Base-by-base conservation (phyloP, 306 rosid species). In the Quercus aquifolioides region DNA sequence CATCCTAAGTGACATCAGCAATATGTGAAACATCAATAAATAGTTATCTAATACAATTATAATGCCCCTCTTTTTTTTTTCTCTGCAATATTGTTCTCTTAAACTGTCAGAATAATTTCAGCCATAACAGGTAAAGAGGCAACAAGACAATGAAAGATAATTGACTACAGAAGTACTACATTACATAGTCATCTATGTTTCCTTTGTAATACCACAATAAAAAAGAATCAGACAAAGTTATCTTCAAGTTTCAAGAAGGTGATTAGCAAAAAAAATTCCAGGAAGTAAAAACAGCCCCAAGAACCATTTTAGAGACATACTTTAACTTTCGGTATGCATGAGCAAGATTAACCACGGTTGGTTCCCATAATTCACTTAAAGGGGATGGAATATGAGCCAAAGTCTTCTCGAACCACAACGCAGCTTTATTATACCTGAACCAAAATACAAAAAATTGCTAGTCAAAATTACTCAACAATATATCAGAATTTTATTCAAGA, bases 321-420 rank as follows among this genome's bases (percentile, higher is more conserved):
- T 90, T 93, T 84, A 93, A 72, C 79, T 95, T 95, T 80, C 99
- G 81, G 92, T 84, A 95, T 1, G 95, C 93, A 86, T 95, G 99
- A 73, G 99, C 98, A 18, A 93, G 90, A 85, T 95, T 93, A 77
- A 95, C 96, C 26, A 95, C 86, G 31, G 99, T 91, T 2, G 99
- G 95, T 76, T 95, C 99, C 99, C 97, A 93, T 91, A 88, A 88
- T 86, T 93, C 98, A 82, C 92, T 79, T 81, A 93, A 81, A 83
- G 97, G 73, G 41, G 96, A 86, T 73, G 97, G 94, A 78, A 95
- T 84, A 71, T 81, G 91, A 26, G 93, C 88, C 90, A 91, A 83
- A 41, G 99, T 91, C 89, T 91, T 91, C 92, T 95, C 96, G 51
- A 95, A 90, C 97, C 96, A 95, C 89, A 88, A 87, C 19, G 89